Percentiles rank a stretch among this genome's conserved stretches.
phyloP scores from a whole-genome alignment of 73 alveolate genomes.

The Tetrahymena elliotti region DNA sequence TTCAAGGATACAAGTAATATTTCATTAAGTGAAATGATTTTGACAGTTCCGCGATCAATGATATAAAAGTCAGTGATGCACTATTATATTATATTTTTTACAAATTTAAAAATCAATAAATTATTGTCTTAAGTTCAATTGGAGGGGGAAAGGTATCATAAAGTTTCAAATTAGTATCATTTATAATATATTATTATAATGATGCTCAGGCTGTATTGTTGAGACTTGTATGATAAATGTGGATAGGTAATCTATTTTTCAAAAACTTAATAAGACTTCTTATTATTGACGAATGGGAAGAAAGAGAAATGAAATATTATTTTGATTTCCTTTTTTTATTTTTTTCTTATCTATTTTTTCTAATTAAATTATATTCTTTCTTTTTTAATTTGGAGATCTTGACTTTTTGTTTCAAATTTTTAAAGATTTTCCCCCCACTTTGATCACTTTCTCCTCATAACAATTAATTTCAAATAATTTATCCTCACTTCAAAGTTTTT shows the following conservation, averaged over 20 bases:
- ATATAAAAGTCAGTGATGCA: not conserved
- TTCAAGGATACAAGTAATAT: not conserved
- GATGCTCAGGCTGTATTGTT: not conserved
- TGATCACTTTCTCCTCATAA: not conserved
- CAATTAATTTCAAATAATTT: not conserved
- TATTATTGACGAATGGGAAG: not conserved
- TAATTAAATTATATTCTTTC: not conserved
- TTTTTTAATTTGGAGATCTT: not conserved
- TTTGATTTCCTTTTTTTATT: not conserved
- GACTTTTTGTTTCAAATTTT: not conserved
- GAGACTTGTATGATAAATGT: not conserved
- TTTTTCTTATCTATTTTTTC: not conserved
- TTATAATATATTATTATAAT: not conserved
- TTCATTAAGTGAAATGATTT: not conserved
- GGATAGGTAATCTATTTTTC: not conserved
- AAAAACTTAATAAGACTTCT: not conserved
- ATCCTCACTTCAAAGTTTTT: not conserved
- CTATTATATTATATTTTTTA: not conserved
- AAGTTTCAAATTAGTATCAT: not conserved
- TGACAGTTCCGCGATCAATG: not conserved
- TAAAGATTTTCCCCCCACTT: not conserved
- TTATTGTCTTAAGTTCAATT: not conserved
- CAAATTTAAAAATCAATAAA: not conserved
- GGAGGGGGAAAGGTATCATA: not conserved
- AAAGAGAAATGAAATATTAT: not conserved